Percentiles rank a stretch among this genome's conserved stretches.
Conservation (phyloP, 1,284 basidiomycete species). For the Moesziomyces antarcticus region DNA sequence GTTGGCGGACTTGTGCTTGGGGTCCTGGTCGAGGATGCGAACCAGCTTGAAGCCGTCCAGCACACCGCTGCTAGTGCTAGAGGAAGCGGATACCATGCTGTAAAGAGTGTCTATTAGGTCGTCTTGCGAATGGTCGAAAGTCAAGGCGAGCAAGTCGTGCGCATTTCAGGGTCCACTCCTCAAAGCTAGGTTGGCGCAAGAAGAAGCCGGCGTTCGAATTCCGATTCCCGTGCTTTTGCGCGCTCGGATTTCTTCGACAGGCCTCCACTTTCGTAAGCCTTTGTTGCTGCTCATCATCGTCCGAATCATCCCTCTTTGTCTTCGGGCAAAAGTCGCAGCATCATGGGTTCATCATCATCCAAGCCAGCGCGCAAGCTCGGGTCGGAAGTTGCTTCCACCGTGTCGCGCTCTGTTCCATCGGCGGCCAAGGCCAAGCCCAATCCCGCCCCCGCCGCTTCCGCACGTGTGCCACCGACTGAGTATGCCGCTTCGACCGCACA, state of each 20-base stretch:
- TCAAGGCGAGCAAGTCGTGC: background rate
- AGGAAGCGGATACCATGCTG: background rate
- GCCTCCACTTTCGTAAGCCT: constrained; percentile 41
- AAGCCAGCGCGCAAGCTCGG: constrained; percentile 54
- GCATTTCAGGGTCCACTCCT: constrained; percentile 20
- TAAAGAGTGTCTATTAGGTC: background rate
- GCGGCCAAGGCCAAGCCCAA: constrained; percentile 22
- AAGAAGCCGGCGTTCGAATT: background rate
- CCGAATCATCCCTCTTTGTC: background rate
- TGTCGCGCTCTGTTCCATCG: constrained; percentile 20
- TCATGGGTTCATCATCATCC: constrained; percentile 51
- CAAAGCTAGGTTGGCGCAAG: constrained; percentile 1
- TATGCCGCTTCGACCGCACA: constrained; percentile 23
- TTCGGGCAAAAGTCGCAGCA: background rate
- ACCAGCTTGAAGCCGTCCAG: constrained; percentile 54
- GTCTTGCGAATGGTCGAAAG: too few relatives aligned
- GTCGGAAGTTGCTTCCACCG: constrained; percentile 29
- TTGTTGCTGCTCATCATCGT: background rate
- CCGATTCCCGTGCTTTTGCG: constrained; percentile 28
- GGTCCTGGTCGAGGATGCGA: constrained; percentile 53
- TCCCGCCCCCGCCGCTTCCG: constrained; percentile 3
- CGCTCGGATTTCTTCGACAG: background rate
- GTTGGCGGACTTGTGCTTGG: constrained; percentile 43
- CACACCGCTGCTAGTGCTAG: background rate
- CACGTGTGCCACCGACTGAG: constrained; percentile 19